phyloP scores from a whole-genome alignment of 2,329 filamentous ascomycete species.

The Fusarium compactum region DNA sequence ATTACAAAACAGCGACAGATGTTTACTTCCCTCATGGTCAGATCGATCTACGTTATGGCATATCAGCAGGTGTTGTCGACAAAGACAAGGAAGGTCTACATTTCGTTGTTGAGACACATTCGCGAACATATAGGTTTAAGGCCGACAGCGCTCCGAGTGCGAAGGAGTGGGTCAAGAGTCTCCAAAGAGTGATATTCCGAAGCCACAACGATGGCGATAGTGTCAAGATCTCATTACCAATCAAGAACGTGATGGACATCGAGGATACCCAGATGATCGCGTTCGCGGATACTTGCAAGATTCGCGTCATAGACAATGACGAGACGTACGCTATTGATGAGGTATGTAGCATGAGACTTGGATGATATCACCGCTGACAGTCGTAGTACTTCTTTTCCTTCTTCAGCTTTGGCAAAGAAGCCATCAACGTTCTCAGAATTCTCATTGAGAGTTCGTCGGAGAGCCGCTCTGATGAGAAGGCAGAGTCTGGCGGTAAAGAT shows the following conservation, averaged over 20 bases:
- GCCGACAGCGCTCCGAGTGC: constrained; percentile 90
- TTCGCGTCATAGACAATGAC: constrained; percentile 91
- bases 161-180: constrained; percentile 94
- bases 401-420: constrained; percentile 87
- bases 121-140: constrained; percentile 86
- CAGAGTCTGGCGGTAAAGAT: constrained; percentile 29
- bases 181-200: constrained; percentile 95
- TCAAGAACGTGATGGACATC: constrained; percentile 89
- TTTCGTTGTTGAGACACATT: constrained; percentile 85
- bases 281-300: constrained; percentile 92
- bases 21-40: constrained; percentile 93
- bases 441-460: constrained; percentile 71
- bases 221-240: constrained; percentile 93
- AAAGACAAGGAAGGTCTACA: constrained; percentile 81
- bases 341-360: constrained; percentile 60
- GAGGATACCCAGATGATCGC: constrained; percentile 92
- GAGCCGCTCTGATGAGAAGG: constrained; percentile 48
- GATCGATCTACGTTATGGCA: constrained; percentile 91
- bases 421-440: constrained; percentile 79
- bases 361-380: constrained; percentile 3
- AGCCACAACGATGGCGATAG: constrained; percentile 97
- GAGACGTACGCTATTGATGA: constrained; percentile 97
- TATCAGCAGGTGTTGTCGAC: constrained; percentile 83
- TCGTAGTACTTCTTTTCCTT: constrained; percentile 95
- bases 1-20: constrained; percentile 85